Conservation (phyloP, 192 early-diverging fungal genomes). For the Chytriomyces sp. region DNA sequence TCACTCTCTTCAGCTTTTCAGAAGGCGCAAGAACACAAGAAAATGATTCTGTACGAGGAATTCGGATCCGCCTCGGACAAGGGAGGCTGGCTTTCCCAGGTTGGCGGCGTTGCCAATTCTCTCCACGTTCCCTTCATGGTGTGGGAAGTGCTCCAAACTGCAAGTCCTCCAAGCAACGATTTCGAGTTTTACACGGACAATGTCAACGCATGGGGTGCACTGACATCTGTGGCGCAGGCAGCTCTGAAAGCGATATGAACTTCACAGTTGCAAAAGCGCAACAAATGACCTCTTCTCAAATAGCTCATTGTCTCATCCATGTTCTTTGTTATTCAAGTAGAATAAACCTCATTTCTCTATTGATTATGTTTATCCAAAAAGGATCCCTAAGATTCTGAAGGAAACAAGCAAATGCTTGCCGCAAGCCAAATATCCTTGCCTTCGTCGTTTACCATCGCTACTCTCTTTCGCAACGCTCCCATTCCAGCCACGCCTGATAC, state of each 20-base stretch:
- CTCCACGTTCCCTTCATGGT: constrained; percentile 21
- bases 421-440: background rate
- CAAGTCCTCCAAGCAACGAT: background rate
- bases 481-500: too few species aligned
- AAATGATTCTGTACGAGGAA: constrained; percentile 14
- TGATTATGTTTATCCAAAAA: too few species aligned
- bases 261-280: too few species aligned
- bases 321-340: too few species aligned
- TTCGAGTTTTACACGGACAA: constrained; percentile 29
- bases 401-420: background rate
- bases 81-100: background rate
- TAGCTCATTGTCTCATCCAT: too few species aligned
- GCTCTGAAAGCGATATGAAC: too few species aligned
- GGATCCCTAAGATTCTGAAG: too few species aligned
- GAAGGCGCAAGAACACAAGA: background rate
- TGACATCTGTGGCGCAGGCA: background rate
- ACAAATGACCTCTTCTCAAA: too few species aligned
- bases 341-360: too few species aligned
- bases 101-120: constrained; percentile 7
- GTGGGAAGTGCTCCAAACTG: constrained; percentile 19
- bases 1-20: background rate
- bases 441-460: background rate
- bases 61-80: constrained; percentile 5
- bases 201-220: background rate
- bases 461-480: background rate